Percentiles rank a stretch among this genome's conserved stretches.
Conservation (phyloP, 495 filamentous ascomycete genomes). For the Viridothelium virens region DNA sequence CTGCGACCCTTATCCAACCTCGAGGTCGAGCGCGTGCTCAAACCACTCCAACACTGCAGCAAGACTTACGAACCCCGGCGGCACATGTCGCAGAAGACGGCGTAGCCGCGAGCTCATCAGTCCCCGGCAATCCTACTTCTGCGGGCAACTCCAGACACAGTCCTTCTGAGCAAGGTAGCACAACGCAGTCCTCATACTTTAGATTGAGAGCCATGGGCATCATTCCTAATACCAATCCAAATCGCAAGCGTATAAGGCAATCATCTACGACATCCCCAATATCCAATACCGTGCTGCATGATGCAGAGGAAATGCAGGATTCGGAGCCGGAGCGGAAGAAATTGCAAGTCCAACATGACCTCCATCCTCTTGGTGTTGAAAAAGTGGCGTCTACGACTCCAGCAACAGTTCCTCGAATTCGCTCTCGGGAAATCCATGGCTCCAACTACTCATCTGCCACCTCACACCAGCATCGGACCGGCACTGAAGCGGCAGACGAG, state of each 20-base stretch:
- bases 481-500: slow-evolving; percentile 25
- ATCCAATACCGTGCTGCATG: background rate
- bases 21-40: background rate
- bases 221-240: slow-evolving; percentile 20
- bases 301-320: slow-evolving; percentile 5
- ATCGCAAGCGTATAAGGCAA: slow-evolving; percentile 17
- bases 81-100: too few species aligned
- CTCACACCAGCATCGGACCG: slow-evolving; percentile 7
- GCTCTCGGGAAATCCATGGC: slow-evolving; percentile 3
- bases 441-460: slow-evolving; percentile 14
- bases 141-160: background rate
- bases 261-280: background rate
- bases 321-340: background rate
- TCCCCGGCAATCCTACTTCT: background rate
- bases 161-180: slow-evolving; percentile 20
- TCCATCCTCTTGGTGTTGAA: background rate
- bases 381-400: background rate
- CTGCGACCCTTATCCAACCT: background rate
- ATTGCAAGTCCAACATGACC: background rate
- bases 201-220: slow-evolving; percentile 41
- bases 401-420: slow-evolving; percentile 11
- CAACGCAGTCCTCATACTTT: slow-evolving; percentile 40
- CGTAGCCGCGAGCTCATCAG: background rate
- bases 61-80: too few species aligned
- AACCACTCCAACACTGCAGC: background rate